Percentiles rank a stretch among this genome's conserved stretches.
Evolutionary conservation across 140 eudicot species (phyloP).

Genomic region (Flaveria floridana): DNA sequence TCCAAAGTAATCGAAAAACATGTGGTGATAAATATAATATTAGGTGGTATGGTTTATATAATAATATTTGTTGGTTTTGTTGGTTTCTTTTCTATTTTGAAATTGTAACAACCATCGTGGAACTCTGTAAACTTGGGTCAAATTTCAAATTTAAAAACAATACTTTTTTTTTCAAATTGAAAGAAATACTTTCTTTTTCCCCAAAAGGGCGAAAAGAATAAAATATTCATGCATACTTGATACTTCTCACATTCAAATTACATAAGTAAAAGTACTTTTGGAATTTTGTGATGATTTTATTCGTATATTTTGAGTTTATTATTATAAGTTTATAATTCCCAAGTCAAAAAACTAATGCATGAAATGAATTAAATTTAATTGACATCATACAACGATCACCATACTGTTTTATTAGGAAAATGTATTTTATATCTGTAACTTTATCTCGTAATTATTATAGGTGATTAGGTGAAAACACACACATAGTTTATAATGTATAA

Average conservation of each 20-base stretch:
- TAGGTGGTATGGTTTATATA: conserved; percentile 17
- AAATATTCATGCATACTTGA: conserved; percentile 19
- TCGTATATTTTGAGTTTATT: not conserved
- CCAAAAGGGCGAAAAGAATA: conserved; percentile 19
- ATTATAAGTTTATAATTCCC: not conserved
- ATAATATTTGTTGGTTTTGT: conserved; percentile 6
- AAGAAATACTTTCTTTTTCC: conserved; percentile 3
- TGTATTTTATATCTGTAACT: not conserved
- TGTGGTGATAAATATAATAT: conserved; percentile 9
- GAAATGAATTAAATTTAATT: not conserved
- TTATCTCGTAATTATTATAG: not conserved
- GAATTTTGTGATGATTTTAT: conserved; percentile 12
- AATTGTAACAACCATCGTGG: conserved; percentile 23
- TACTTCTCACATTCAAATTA: conserved; percentile 26
- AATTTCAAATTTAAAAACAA: conserved; percentile 31
- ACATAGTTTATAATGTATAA: too few relatives aligned
- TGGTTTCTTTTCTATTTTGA: conserved; percentile 26
- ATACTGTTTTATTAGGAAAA: not conserved
- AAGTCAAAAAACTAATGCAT: conserved; percentile 16
- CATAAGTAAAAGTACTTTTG: conserved; percentile 23
- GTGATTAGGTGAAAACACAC: not conserved
- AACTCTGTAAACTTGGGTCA: conserved; percentile 24
- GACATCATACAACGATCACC: not conserved
- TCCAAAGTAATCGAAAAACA: not conserved
- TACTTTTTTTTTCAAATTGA: not conserved